Evolutionary conservation across 2,329 filamentous ascomycete genomes (phyloP).

Genomic region (Trichoderma cornu-damae): DNA sequence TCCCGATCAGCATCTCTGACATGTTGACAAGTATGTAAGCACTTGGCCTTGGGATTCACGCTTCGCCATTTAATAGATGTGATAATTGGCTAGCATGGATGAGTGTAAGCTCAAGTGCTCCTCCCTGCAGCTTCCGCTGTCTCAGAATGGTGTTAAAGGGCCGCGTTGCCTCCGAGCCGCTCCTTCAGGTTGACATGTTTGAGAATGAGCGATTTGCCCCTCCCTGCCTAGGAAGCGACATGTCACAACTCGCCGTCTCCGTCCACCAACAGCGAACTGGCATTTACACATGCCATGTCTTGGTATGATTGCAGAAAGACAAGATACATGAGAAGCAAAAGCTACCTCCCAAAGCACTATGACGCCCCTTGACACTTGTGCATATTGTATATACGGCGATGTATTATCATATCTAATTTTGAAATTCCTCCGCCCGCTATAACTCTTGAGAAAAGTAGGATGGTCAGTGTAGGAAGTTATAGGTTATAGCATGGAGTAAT

Average conservation of each 20-base stretch:
- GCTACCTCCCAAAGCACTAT: neutral
- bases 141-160: constrained; percentile 8
- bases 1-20: neutral
- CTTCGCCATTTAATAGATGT: neutral
- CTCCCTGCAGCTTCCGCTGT: neutral
- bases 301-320: neutral
- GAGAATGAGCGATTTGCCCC: neutral
- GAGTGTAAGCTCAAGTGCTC: neutral
- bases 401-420: neutral
- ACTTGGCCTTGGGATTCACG: neutral
- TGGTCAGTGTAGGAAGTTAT: too few species aligned
- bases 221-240: neutral
- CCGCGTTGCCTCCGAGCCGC: neutral
- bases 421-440: neutral
- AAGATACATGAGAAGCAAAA: neutral
- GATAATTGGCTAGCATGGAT: neutral
- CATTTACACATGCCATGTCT: neutral
- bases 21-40: neutral
- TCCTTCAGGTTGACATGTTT: neutral
- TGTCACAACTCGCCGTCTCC: neutral
- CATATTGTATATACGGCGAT: neutral
- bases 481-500: too few species aligned
- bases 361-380: neutral
- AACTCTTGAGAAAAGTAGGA: neutral
- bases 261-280: neutral